phyloP scores from a whole-genome alignment of 352 stramenopile genomes.

The Globisporangium yorkense region DNA sequence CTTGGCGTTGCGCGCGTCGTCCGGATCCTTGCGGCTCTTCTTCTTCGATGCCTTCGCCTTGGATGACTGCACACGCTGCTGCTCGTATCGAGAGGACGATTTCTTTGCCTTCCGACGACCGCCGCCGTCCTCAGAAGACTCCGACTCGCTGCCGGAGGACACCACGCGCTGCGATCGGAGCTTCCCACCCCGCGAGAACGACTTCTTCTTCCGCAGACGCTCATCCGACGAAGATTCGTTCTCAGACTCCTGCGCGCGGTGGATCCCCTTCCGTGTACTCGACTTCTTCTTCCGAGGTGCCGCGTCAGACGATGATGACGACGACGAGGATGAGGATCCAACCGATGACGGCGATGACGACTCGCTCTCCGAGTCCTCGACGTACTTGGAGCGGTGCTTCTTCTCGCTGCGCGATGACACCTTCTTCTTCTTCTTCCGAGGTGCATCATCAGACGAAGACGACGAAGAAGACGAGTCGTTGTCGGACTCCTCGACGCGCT shows the following conservation, averaged over 20 bases:
- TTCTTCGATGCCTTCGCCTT: slow-evolving; percentile 1
- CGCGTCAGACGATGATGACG: background rate
- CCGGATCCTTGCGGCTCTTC: slow-evolving; percentile 14
- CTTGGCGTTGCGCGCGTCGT: slow-evolving; percentile 37
- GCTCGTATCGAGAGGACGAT: slow-evolving; percentile 5
- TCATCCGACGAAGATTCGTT: background rate
- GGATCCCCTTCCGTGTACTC: background rate
- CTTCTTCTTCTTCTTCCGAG: background rate
- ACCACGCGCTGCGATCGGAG: background rate
- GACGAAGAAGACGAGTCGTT: slow-evolving; percentile 1
- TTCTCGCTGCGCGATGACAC: background rate
- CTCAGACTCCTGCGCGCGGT: background rate
- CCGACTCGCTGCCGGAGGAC: background rate
- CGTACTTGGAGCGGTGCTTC: background rate
- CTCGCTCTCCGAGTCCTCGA: slow-evolving; percentile 1
- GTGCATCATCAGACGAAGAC: background rate
- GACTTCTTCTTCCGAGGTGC: background rate
- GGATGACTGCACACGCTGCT: slow-evolving; percentile 3
- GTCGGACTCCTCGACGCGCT: background rate
- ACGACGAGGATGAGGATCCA: background rate
- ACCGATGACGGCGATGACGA: background rate
- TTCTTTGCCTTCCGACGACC: slow-evolving; percentile 6
- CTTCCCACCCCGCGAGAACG: background rate
- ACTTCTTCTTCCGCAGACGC: background rate
- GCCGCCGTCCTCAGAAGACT: slow-evolving; percentile 2